Conservation (phyloP, 75 land plant species). For the Sequoia sempervirens region DNA sequence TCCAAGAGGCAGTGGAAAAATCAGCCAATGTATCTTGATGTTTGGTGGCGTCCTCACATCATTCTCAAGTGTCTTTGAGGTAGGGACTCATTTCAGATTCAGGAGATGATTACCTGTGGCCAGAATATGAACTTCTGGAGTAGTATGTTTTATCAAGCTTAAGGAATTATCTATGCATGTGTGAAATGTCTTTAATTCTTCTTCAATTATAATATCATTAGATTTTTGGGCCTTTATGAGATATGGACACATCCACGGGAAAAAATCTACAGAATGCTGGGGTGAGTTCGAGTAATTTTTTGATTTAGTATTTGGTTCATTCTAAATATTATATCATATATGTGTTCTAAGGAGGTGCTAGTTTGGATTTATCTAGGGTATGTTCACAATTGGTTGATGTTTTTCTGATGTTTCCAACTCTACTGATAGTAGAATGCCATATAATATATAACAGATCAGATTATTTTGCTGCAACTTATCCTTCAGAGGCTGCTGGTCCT, state of each 20-base stretch:
- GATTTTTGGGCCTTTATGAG: background rate
- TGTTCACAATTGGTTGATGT: background rate
- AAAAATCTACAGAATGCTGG: background rate
- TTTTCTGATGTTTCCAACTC: background rate
- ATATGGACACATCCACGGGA: background rate
- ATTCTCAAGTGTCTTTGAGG: background rate
- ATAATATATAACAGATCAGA: slow-evolving; percentile 3
- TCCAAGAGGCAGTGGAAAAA: background rate
- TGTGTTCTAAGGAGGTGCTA: background rate
- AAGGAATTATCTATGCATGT: background rate
- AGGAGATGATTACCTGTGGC: background rate
- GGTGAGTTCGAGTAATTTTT: background rate
- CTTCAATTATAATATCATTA: background rate
- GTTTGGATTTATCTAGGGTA: background rate
- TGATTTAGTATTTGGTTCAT: background rate
- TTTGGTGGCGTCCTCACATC: background rate
- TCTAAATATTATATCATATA: background rate
- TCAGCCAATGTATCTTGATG: background rate
- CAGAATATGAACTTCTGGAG: background rate
- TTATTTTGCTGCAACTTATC: background rate
- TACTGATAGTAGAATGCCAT: background rate
- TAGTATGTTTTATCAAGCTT: background rate
- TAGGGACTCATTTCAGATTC: background rate
- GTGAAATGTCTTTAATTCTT: background rate
- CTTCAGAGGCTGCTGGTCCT: slow-evolving; percentile 4